These are phyloP conservation scores for Akanthomyces uredinophilus DNA, from an alignment of 2,329 filamentous ascomycete species.

Conservation along the genomic window DNA sequence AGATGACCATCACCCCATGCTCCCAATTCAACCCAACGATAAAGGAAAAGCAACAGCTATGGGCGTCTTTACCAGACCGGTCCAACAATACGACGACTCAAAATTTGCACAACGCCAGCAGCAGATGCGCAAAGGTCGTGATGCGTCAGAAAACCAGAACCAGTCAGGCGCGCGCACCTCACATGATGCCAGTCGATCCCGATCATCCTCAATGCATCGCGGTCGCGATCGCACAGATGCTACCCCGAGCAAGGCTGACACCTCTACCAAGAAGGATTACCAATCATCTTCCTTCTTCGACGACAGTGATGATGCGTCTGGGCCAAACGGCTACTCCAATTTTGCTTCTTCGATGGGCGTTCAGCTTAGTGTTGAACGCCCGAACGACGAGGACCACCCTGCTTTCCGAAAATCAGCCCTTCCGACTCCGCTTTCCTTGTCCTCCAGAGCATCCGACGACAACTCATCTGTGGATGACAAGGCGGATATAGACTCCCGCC, in stretches of 20 bases:
- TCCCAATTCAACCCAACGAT: constrained; percentile 70
- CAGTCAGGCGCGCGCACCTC: constrained; percentile 34
- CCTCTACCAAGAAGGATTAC: constrained; percentile 27
- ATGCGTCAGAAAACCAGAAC: constrained; percentile 43
- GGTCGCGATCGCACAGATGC: constrained; percentile 30
- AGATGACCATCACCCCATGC: constrained; percentile 59
- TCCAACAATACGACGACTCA: constrained; percentile 73
- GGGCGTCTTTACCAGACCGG: constrained; percentile 62
- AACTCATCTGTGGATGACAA: constrained; percentile 24
- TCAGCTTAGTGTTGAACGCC: constrained; percentile 37
- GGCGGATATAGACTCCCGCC: constrained; percentile 11
- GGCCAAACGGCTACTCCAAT: constrained; percentile 8
- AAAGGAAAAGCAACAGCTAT: constrained; percentile 73
- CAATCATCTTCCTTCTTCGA: constrained; percentile 38
- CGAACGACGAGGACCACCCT: constrained; percentile 50
- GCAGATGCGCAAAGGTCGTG: constrained; percentile 71
- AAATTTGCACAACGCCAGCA: constrained; percentile 78
- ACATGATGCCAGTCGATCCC: constrained; percentile 37
- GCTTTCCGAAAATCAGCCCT: constrained; percentile 44
- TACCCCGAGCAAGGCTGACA: constrained; percentile 24
- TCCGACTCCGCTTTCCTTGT: constrained; percentile 38
- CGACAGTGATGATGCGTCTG: constrained; percentile 37
- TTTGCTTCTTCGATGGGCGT: constrained; percentile 8
- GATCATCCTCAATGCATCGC: constrained; percentile 40
- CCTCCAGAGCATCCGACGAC: constrained; percentile 26